A percentile compares a stretch with the other conserved stretches of the same genome.
Conservation (phyloP, 441 rosid species). For the Gossypium davidsonii region DNA sequence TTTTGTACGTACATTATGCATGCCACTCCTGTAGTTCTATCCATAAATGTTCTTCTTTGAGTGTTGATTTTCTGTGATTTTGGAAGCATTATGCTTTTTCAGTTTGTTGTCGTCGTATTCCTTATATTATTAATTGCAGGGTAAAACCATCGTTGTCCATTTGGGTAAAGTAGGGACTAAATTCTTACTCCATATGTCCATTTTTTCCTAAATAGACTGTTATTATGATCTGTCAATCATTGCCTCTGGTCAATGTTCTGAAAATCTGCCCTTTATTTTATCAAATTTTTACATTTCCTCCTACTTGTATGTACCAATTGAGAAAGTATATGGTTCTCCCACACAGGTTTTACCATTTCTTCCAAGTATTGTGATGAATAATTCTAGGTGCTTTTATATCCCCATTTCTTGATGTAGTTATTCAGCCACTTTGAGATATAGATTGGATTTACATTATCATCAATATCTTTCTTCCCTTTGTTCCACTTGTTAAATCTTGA, state of each 20-base stretch:
- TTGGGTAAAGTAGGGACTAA: slow-evolving; percentile 5
- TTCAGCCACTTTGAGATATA: slow-evolving; percentile 7
- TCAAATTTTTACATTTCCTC: not conserved
- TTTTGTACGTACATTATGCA: not conserved
- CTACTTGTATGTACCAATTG: not conserved
- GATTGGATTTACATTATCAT: slow-evolving; percentile 10
- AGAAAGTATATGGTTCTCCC: slow-evolving; percentile 7
- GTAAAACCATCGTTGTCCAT: not conserved
- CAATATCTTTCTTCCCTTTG: slow-evolving; percentile 8
- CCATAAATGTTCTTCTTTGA: not conserved
- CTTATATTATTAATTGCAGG: slow-evolving; percentile 13
- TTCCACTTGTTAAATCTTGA: slow-evolving; percentile 23
- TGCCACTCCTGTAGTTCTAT: not conserved
- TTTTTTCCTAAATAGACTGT: not conserved
- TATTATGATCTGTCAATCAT: not conserved
- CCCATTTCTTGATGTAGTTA: slow-evolving; percentile 4
- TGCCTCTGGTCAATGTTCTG: not conserved
- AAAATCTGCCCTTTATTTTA: not conserved
- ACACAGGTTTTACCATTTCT: not conserved
- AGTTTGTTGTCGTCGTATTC: not conserved
- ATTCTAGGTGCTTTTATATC: not conserved
- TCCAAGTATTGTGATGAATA: slow-evolving; percentile 1
- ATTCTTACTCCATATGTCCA: not conserved
- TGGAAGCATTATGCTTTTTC: not conserved
- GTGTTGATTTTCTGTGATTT: not conserved